These are phyloP conservation scores for Torulaspora franciscae DNA, from an alignment of 805 yeast species.

Conservation along the genomic window DNA sequence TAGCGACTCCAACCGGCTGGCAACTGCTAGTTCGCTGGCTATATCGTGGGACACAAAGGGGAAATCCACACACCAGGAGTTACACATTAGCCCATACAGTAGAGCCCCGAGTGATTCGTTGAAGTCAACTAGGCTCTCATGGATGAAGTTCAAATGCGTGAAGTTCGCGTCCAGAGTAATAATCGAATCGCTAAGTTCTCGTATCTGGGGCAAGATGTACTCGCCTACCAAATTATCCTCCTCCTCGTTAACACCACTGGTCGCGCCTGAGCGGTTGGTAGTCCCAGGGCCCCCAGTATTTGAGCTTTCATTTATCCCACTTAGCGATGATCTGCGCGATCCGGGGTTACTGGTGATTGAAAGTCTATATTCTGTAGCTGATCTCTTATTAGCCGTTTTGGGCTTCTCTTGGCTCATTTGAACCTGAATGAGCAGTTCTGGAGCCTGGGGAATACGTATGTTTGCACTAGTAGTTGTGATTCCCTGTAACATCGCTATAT, in stretches of 20 bases:
- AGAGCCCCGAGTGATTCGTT: slow-evolving; percentile 77
- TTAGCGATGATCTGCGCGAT: slow-evolving; percentile 34
- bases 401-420: slow-evolving; percentile 19
- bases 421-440: neutral
- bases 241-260: slow-evolving; percentile 9
- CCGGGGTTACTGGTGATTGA: slow-evolving; percentile 39
- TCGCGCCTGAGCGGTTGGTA: slow-evolving; percentile 8
- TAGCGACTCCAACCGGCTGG: slow-evolving; percentile 20
- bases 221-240: slow-evolving; percentile 32
- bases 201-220: slow-evolving; percentile 40
- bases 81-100: slow-evolving; percentile 72
- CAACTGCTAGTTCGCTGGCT: slow-evolving; percentile 23
- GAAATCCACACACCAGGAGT: slow-evolving; percentile 85
- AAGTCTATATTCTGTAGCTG: slow-evolving; percentile 37
- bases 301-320: slow-evolving; percentile 13
- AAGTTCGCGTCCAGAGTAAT: slow-evolving; percentile 56
- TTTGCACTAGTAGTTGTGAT: neutral
- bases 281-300: slow-evolving; percentile 6
- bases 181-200: slow-evolving; percentile 45
- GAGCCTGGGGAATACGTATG: neutral
- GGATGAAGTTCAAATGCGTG: slow-evolving; percentile 52
- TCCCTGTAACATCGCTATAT: neutral
- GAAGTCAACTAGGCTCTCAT: slow-evolving; percentile 57
- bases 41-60: slow-evolving; percentile 31
- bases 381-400: slow-evolving; percentile 13